phyloP scores from a whole-genome alignment of 768 basidiomycete genomes.

The Austroboletus festivus region DNA sequence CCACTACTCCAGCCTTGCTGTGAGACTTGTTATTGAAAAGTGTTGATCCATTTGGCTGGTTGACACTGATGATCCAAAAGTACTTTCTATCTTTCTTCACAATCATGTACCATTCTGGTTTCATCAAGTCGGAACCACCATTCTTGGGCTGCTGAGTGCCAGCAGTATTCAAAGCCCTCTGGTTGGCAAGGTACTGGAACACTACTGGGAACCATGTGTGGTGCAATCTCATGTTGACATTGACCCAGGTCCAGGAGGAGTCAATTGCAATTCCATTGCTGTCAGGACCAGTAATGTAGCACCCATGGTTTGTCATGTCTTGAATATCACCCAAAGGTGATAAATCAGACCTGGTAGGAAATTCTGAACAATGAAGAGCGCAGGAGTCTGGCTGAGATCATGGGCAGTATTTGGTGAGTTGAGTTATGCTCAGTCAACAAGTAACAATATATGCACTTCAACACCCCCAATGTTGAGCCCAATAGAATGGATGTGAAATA shows the following conservation, averaged over 20 bases:
- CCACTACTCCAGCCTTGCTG: background rate
- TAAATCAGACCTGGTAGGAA: background rate
- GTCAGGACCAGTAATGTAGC: background rate
- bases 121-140: background rate
- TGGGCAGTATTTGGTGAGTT: no score
- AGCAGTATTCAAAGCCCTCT: background rate
- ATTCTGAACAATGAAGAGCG: background rate
- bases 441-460: no score
- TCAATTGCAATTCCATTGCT: background rate
- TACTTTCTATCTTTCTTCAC: background rate
- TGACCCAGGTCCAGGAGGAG: background rate
- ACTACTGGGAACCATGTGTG: background rate
- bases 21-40: background rate
- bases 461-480: no score
- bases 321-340: background rate
- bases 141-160: no score
- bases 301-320: background rate
- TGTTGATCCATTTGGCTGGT: background rate
- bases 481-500: no score
- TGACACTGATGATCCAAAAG: background rate
- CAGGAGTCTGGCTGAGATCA: background rate
- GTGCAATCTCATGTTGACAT: background rate
- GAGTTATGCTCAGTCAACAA: no score
- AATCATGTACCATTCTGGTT: background rate
- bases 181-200: background rate